Evolutionary conservation across 2,329 filamentous ascomycete genomes (phyloP).

Genomic region (Blastomyces parvus): DNA sequence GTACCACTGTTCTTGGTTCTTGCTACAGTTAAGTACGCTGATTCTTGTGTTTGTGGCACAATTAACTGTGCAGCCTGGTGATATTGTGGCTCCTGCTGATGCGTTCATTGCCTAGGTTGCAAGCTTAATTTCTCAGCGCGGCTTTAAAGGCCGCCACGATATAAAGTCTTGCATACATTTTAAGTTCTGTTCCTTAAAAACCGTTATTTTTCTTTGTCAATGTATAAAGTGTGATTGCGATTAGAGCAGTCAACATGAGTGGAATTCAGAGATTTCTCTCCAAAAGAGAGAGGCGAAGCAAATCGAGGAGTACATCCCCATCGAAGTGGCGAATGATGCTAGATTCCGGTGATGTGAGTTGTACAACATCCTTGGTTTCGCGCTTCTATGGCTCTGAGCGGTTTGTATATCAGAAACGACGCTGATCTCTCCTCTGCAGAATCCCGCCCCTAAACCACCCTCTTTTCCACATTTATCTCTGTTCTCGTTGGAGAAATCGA

Average conservation of each 20-base stretch:
- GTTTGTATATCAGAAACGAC: not conserved
- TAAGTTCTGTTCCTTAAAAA: not conserved
- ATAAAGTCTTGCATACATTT: not conserved
- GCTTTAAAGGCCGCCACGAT: not conserved
- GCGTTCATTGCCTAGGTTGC: not conserved
- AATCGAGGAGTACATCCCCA: conserved; percentile 6
- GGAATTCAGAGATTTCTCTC: conserved; percentile 36
- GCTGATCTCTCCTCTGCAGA: not conserved
- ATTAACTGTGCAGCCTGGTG: conserved; percentile 5
- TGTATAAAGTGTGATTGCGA: not conserved
- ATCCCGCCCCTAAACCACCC: not conserved
- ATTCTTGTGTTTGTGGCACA: not conserved
- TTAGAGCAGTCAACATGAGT: conserved; percentile 25
- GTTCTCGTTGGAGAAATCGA: conserved; percentile 4
- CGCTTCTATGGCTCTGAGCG: not conserved
- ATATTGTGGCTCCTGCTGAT: not conserved
- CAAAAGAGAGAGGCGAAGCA: conserved; percentile 29
- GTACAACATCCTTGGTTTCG: not conserved
- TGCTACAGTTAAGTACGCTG: not conserved
- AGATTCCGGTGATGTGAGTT: not conserved
- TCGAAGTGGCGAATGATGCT: not conserved
- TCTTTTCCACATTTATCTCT: not conserved
- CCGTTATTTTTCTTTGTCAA: not conserved
- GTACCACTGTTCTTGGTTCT: not conserved
- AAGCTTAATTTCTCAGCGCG: not conserved